Conservation (phyloP, 139 green algal genomes). For the Gonium pectorale region DNA sequence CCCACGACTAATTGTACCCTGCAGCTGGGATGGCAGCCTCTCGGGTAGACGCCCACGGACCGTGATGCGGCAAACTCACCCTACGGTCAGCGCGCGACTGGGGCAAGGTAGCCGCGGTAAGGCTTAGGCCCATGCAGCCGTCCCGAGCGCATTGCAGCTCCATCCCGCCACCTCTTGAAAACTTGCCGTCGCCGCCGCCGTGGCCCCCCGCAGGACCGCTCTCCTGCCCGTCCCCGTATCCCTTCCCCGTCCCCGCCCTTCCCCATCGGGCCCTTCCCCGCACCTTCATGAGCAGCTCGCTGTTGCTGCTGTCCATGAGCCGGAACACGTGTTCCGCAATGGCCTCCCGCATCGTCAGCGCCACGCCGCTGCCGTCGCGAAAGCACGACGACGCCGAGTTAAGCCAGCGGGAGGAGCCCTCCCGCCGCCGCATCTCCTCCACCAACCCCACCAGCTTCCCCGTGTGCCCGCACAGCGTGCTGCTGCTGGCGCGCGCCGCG, state of each 20-base stretch:
- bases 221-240: not conserved
- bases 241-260: not conserved
- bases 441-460: slow-evolving; percentile 11
- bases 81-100: no score
- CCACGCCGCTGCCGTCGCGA: slow-evolving; percentile 18
- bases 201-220: no score
- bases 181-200: no score
- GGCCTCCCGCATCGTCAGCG: slow-evolving; percentile 52
- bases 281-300: slow-evolving; percentile 61
- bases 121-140: no score
- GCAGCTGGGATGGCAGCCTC: no score
- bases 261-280: not conserved
- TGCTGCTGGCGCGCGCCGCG: not conserved
- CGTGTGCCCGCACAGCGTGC: not conserved
- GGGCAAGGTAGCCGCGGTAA: no score
- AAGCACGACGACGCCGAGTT: slow-evolving; percentile 25
- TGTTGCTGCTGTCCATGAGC: slow-evolving; percentile 53
- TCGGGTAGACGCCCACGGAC: no score
- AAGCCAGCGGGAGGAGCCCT: slow-evolving; percentile 48
- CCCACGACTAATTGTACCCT: no score
- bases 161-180: no score
- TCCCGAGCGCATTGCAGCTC: no score
- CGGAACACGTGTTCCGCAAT: slow-evolving; percentile 59
- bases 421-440: slow-evolving; percentile 30
- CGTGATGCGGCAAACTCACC: no score